Evolutionary conservation across 176 grass and related monocot species (phyloP), one percentile per base, ranked within the genome.

Genomic region (Coix lacrymajobi): DNA sequence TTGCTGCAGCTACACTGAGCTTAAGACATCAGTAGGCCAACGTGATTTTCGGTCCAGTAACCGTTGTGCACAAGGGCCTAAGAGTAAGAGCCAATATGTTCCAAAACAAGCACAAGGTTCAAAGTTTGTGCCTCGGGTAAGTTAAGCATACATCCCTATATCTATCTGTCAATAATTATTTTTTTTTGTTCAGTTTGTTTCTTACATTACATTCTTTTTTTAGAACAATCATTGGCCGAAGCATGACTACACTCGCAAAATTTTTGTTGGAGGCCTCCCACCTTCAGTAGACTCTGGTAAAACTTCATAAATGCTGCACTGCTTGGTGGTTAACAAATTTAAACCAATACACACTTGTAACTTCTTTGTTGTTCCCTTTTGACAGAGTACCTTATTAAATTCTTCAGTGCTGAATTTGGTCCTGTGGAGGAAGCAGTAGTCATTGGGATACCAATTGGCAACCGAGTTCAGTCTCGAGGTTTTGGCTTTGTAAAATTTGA

Each of bases 401-500:
- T 92, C 84, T 92, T 92, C 45, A 61, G 19, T 66, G n/a, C 79
- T 54, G 83, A 92, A 60, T 92, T 92, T 60, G 87, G 90, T 57
- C 84, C 90, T 71, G 90, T 92, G 64, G 87, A 89, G 69, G 90
- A 92, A 79, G 90, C 90, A 76, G 84, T 86, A 37, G 87, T 92
- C 80, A 89, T 92, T 29, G 71, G 10, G 5, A 41, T 85, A 49
- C 85, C 79, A 34, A 64, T 79, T 39, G 87, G 87, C 8, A 38
- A 89, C 30, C 54, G 65, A 56, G 11, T 80, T 37, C 90, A 86
- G 68, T 92, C 90, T 62, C 79, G 87, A 66, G 90, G 90, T 45
- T 92, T 92, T 80, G 90, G 87, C 34, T 92, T 92, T 79, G 90
- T 92, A 75, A 92, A 85, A 61, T 92, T 92, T 64, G 63, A 77